These are phyloP conservation scores for Podospora pseudocomata DNA, from an alignment of 495 filamentous ascomycete species.

Conservation along the genomic window DNA sequence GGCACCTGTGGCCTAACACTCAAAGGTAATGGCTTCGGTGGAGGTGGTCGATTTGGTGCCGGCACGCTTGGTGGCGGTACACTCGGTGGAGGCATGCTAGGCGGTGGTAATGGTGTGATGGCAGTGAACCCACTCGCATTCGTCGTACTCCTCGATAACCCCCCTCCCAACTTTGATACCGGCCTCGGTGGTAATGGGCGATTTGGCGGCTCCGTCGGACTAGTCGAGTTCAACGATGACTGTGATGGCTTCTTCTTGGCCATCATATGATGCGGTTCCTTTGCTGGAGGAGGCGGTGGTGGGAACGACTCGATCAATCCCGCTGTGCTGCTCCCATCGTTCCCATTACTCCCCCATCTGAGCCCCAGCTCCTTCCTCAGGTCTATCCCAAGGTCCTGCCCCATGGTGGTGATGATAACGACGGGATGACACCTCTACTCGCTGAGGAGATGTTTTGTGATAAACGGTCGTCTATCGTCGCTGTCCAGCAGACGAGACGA, in stretches of 20 bases:
- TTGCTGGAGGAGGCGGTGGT: conserved; percentile 27
- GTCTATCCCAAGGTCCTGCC: conserved; percentile 19
- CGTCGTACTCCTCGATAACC: conserved; percentile 12
- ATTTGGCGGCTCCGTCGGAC: conserved; percentile 27
- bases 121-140: not conserved
- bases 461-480: conserved; percentile 27
- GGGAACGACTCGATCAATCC: conserved; percentile 19
- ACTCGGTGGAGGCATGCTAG: conserved; percentile 18
- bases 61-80: conserved; percentile 19
- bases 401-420: conserved; percentile 20
- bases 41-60: conserved; percentile 21
- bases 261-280: conserved; percentile 17
- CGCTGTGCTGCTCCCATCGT: conserved; percentile 7
- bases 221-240: conserved; percentile 11
- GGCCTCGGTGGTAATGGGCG: conserved; percentile 32
- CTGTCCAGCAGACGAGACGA: conserved; percentile 34
- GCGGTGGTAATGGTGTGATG: conserved; percentile 10
- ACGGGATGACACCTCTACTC: conserved; percentile 16
- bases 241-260: conserved; percentile 12
- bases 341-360: conserved; percentile 17
- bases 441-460: conserved; percentile 12
- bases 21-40: conserved; percentile 22
- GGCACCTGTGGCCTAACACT: conserved; percentile 21
- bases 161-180: conserved; percentile 12
- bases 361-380: conserved; percentile 26